These are phyloP conservation scores for Stagonosporopsis vannaccii DNA, from an alignment of 2,329 filamentous ascomycete species.

Conservation along the genomic window DNA sequence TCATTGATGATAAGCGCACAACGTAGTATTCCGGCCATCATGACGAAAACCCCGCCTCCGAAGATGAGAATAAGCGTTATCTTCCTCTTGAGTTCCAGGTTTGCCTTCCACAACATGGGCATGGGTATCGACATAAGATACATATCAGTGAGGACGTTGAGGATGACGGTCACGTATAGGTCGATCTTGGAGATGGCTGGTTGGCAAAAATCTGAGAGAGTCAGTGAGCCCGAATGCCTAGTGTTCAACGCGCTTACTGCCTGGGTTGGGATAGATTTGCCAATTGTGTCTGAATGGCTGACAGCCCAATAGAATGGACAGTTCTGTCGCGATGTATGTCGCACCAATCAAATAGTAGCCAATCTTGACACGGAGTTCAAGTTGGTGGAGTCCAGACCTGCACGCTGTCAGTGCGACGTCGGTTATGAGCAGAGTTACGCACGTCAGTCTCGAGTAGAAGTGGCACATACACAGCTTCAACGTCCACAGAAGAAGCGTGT, in stretches of 20 bases:
- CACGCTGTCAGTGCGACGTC: constrained; percentile 8
- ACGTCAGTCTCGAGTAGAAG: constrained; percentile 62
- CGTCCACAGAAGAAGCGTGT: constrained; percentile 60
- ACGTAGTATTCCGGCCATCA: constrained; percentile 62
- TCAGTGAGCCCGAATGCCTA: not conserved
- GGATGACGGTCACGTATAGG: constrained; percentile 40
- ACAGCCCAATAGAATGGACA: constrained; percentile 62
- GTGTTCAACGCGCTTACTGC: constrained; percentile 51
- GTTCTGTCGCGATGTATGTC: constrained; percentile 60
- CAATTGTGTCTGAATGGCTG: constrained; percentile 62
- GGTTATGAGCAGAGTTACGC: not conserved
- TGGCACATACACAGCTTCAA: constrained; percentile 64
- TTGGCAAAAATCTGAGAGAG: constrained; percentile 20
- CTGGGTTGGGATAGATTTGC: constrained; percentile 67
- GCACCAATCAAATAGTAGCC: constrained; percentile 59
- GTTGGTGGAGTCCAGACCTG: constrained; percentile 17
- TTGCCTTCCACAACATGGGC: constrained; percentile 62
- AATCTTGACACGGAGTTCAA: constrained; percentile 49
- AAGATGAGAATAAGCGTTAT: constrained; percentile 62
- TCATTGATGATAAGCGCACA: constrained; percentile 26
- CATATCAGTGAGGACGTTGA: constrained; percentile 65
- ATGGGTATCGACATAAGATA: constrained; percentile 67
- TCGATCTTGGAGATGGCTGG: constrained; percentile 19
- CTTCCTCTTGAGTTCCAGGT: constrained; percentile 59
- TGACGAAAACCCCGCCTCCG: constrained; percentile 63